A percentile compares a stretch with the other conserved stretches of the same genome.
Conservation (phyloP, 768 basidiomycete species). For the Tylopilus rubrobrunneus region DNA sequence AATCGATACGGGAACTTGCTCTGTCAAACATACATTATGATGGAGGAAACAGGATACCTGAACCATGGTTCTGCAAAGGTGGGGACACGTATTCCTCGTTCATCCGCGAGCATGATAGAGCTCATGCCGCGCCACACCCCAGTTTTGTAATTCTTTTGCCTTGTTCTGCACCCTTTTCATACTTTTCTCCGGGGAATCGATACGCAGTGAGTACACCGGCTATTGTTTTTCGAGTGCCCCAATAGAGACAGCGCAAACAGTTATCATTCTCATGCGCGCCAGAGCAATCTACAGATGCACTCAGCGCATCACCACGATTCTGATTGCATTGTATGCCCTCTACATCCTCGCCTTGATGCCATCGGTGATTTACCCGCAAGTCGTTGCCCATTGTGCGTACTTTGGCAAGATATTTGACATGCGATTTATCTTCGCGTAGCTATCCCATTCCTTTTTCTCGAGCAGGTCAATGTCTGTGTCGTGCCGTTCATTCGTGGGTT, state of each 20-base stretch:
- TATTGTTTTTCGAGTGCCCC: background rate
- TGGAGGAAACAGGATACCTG: background rate
- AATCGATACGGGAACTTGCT: background rate
- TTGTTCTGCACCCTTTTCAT: background rate
- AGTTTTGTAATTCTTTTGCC: background rate
- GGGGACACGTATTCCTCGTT: background rate
- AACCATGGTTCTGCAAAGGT: background rate
- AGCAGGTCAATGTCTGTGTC: slow-evolving; percentile 8
- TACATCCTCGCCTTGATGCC: background rate
- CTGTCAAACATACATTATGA: background rate
- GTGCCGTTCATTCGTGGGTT: background rate
- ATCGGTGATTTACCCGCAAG: background rate
- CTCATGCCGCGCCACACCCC: background rate
- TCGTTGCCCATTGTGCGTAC: background rate
- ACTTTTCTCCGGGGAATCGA: slow-evolving; percentile 13
- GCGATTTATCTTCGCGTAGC: background rate
- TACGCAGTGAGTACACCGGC: slow-evolving; percentile 17
- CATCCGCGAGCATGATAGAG: background rate
- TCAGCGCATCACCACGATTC: background rate
- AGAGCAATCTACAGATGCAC: slow-evolving; percentile 21
- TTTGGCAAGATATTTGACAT: background rate
- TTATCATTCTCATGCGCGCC: slow-evolving; percentile 22
- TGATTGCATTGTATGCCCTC: slow-evolving; percentile 4
- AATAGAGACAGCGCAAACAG: slow-evolving; percentile 1
- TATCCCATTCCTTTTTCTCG: background rate